Percentiles rank a stretch among this genome's conserved stretches.
phyloP scores from a whole-genome alignment of 805 yeast genomes.

The Metschnikowia peoriensis region DNA sequence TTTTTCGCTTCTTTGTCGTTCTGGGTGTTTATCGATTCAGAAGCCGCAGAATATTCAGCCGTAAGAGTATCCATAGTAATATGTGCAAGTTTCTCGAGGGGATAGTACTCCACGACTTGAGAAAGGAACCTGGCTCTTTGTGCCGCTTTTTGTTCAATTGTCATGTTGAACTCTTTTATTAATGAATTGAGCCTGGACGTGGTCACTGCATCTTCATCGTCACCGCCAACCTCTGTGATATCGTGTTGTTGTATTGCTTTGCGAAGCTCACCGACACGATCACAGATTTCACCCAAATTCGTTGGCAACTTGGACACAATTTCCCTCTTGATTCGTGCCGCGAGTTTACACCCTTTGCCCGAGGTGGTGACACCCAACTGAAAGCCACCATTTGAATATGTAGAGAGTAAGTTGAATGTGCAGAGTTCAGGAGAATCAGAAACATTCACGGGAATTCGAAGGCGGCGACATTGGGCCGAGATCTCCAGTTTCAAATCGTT shows the following conservation, averaged over 20 bases:
- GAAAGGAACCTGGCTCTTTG: constrained; percentile 81
- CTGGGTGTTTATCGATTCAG: neutral
- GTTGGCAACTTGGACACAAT: constrained; percentile 62
- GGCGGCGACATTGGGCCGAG: constrained; percentile 49
- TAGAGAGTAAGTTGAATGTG: constrained; percentile 73
- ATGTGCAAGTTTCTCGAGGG: constrained; percentile 60
- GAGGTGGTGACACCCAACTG: constrained; percentile 82
- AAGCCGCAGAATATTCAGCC: constrained; percentile 29
- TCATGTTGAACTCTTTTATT: constrained; percentile 57
- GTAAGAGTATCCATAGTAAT: constrained; percentile 60
- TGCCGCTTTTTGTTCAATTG: constrained; percentile 48
- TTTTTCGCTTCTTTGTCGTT: constrained; percentile 11
- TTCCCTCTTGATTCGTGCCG: constrained; percentile 76
- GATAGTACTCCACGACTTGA: constrained; percentile 89
- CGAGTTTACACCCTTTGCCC: constrained; percentile 87
- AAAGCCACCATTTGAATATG: constrained; percentile 67
- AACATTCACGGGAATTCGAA: constrained; percentile 81
- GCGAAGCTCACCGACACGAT: constrained; percentile 67
- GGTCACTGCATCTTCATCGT: constrained; percentile 71
- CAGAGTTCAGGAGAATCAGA: constrained; percentile 70
- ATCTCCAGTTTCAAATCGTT: constrained; percentile 39
- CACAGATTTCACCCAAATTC: constrained; percentile 67
- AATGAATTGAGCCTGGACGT: constrained; percentile 57
- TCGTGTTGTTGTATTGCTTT: constrained; percentile 54
- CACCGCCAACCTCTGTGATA: constrained; percentile 45